Base-by-base conservation (phyloP, 805 yeast genomes). In the Blastobotrys americana region DNA sequence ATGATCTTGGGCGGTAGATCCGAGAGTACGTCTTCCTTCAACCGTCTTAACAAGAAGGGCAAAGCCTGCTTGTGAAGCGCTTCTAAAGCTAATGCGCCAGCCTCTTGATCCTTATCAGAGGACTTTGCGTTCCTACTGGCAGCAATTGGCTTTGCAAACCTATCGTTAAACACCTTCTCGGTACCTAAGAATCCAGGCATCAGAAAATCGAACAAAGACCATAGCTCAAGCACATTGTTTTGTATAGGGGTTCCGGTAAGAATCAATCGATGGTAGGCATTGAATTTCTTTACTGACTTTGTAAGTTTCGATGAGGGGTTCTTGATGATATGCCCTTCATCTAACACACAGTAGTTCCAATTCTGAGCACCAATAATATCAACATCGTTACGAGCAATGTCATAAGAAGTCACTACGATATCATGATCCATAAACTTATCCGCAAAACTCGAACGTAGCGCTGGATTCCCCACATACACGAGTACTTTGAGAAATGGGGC, bases 131-230 rank as follows among this genome's bases (percentile, higher is more conserved):
- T 86, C 59, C 96, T 73, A 34, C 95, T 83, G 1, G 95, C 90
- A 2, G 97, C 90, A 61, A 93, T 93, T 2, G 99, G 99, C 58
- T 89, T 89, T n/a, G 97, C 94, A 71, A 90, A 93, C 53, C 89
- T 76, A 50, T 90, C 97, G 57, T 88, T 93, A 69, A 93, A 93
- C 41, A 82, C 75, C 64, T 88, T 90, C 58, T 93, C 98, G 2
- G 94, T 81, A 10, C 99, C 99, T 52, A 93, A 70, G 58, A 93
- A 93, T 0, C 99, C 99, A 2, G 99, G 99, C 99, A 93, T 93
- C 63, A 93, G 71, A 63, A 88, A 93, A 64, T 93, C 98, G 70
- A 93, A 93, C 57, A 93, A 70, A 3, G 98, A 93, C 99, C 99
- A 93, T 50, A 93, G 69, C 64, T 93, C 99, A 36, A 93, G 72